A percentile compares a stretch with the other conserved stretches of the same genome.
Conservation (phyloP, 2,329 filamentous ascomycete species). For the Penicillium sp. region DNA sequence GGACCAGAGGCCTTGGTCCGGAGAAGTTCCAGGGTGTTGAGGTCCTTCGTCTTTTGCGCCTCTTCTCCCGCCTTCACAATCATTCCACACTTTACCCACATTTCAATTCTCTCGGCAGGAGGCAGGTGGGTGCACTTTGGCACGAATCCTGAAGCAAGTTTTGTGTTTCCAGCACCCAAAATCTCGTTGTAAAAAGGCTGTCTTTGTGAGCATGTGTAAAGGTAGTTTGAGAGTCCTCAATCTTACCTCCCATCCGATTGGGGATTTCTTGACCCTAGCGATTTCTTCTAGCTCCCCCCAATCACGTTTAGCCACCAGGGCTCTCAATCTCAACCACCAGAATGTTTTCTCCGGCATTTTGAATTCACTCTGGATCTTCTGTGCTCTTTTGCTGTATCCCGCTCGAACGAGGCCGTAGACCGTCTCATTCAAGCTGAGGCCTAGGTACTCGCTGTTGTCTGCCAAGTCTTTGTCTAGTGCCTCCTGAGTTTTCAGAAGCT, state of each 20-base stretch:
- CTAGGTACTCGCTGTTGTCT: slow-evolving; percentile 64
- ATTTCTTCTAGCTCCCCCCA: slow-evolving; percentile 93
- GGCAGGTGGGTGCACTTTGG: slow-evolving; percentile 78
- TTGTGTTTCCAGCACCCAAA: slow-evolving; percentile 84
- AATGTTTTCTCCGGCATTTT: slow-evolving; percentile 87
- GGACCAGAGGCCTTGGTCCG: slow-evolving; percentile 71
- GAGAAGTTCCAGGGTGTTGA: slow-evolving; percentile 71
- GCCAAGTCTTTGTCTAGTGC: slow-evolving; percentile 80
- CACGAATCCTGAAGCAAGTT: slow-evolving; percentile 79
- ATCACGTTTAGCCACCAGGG: slow-evolving; percentile 83
- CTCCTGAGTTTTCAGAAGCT: slow-evolving; percentile 83
- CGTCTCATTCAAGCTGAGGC: slow-evolving; percentile 86
- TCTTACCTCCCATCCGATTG: slow-evolving; percentile 93
- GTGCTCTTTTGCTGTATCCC: slow-evolving; percentile 80
- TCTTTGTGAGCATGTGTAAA: slow-evolving; percentile 31
- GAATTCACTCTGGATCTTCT: slow-evolving; percentile 88
- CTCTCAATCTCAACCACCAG: slow-evolving; percentile 84
- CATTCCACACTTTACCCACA: slow-evolving; percentile 97
- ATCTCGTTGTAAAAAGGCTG: slow-evolving; percentile 91
- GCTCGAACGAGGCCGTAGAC: slow-evolving; percentile 82
- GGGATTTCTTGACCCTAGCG: slow-evolving; percentile 72
- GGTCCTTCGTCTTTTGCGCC: slow-evolving; percentile 78
- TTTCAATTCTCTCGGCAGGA: slow-evolving; percentile 71
- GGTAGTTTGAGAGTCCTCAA: slow-evolving; percentile 8
- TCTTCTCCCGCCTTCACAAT: slow-evolving; percentile 87